These are phyloP conservation scores for Narthecium ossifragum DNA, from an alignment of 106 monocot genomes.

Conservation along the genomic window DNA sequence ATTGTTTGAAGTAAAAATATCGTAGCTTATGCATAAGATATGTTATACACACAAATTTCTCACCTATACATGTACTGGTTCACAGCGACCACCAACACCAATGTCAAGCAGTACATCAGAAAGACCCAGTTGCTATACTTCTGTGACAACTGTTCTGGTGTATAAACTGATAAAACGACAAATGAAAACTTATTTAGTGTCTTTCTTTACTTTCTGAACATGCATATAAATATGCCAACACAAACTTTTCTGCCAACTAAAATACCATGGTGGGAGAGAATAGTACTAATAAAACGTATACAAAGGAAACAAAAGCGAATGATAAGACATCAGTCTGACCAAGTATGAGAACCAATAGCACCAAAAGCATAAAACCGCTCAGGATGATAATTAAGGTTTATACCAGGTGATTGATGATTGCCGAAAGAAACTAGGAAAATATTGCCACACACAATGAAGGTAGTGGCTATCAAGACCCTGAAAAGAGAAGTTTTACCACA, in stretches of 20 bases:
- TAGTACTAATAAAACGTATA: no score
- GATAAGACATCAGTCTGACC: neutral
- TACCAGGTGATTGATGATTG: conserved; percentile 99
- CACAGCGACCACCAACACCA: conserved; percentile 56
- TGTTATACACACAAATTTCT: no score
- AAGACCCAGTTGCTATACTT: conserved; percentile 85
- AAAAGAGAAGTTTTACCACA: no score
- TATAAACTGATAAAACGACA: conserved; percentile 61
- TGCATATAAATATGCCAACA: no score
- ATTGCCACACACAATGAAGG: conserved; percentile 91
- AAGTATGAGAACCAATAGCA: no score
- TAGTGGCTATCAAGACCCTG: conserved; percentile 86
- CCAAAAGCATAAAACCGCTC: no score
- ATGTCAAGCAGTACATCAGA: conserved; percentile 76
- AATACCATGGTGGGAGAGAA: no score
- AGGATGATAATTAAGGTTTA: neutral
- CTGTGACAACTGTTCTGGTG: conserved; percentile 71
- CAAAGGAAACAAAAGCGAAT: no score
- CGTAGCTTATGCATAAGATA: no score
- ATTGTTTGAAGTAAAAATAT: no score
- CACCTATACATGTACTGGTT: conserved; percentile 93
- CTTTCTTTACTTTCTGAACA: no score
- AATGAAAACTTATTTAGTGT: conserved; percentile 8
- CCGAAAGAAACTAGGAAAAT: conserved; percentile 94
- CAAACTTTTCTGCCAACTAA: no score